Base-by-base conservation (phyloP, 2,329 filamentous ascomycete genomes). In the Diplocarpon rosae region DNA sequence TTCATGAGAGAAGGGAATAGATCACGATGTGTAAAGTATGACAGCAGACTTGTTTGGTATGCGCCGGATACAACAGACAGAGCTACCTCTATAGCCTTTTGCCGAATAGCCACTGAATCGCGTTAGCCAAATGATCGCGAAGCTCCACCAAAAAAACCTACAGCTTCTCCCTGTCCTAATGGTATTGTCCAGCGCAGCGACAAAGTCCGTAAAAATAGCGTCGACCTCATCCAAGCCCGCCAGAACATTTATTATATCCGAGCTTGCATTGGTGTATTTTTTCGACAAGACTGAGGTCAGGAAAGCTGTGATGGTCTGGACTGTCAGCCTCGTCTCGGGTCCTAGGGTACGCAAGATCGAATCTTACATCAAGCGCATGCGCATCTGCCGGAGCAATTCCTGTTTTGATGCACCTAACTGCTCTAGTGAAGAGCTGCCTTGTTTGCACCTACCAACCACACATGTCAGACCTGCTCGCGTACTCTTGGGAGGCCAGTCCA, bases 1-100 rank as follows among this genome's bases (percentile, higher is more conserved):
- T 93, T 95, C 78, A 95, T 95, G 43, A 96, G 73, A 8, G 88
- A 82, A 15, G 90, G 90, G 59, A 98, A 98, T 30, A 96, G 72
- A 62, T 98, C 92, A 54, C 87, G 75, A 60, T 96, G 89, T 33
- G 92, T 92, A 59, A 98, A 87, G 65, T 96, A 98, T 1, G 89
- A 93, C 43, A 95, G 74, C 16, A 98, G 72, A 38, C 87, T 92
- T 3, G 92, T 96, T 65, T 94, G 88, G 63, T 95, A 96, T 45
- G 89, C 89, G n/a, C 90, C 89, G 9, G 89, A 86, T 6, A 87
- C 85, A 45, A 95, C 80, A 12, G 88, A 83, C 47, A 95, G 73
- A 7, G 89, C 80, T 35, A 86, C 82, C 55, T 85, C 75, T 27
- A 95, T 76, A 7, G 89, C 90, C 61, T 85, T 88, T 53, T 80